Base-by-base conservation (phyloP, 352 stramenopile species). In the Aphanomyces stellatus region DNA sequence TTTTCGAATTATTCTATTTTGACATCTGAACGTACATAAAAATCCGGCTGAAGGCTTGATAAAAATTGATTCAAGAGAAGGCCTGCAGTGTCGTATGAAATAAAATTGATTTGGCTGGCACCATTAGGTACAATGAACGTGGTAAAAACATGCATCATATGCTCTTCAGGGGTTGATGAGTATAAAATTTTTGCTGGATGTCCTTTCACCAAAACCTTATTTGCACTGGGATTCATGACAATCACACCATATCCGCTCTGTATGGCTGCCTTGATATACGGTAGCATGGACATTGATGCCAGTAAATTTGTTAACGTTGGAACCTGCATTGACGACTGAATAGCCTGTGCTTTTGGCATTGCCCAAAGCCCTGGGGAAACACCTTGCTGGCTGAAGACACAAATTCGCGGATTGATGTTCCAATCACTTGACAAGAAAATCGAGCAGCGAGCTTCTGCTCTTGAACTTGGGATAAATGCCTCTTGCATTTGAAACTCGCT, bases 401-500 rank as follows among this genome's bases (percentile, higher is more conserved):
- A 92, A 28, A 95, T 74, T 62, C 88, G 88, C 22, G 81, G 74
- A 68, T 85, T 92, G 48, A 81, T 76, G 2, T 82, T 81, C 67
- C 92, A 93, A 68, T 92, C 91, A 51, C 77, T 64, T 28, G 85
- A 91, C 13, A 91, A 80, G 49, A 95, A 95, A 74, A 95, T 87
- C 69, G 85, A 93, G 73, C 87, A 93, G 34, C 81, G 82, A 46
- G 87, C 87, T 61, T 93, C 85, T 24, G 87, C 87, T 65, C 91
- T 92, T 63, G 83, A 88, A 72, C 91, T 93, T 15, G 87, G 87
- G 69, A 95, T 95, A 69, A 88, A 93, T 56, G 91, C 88, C 72
- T 95, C 87, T 67, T 81, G 80, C 62, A 95, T 70, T 24, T 81
- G 77, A 19, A 95, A 74, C 68, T 95, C 87, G 48, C 83, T 90